These are phyloP conservation scores for Salix koriyanagi DNA, from an alignment of 345 rosid genomes.

Conservation along the genomic window DNA sequence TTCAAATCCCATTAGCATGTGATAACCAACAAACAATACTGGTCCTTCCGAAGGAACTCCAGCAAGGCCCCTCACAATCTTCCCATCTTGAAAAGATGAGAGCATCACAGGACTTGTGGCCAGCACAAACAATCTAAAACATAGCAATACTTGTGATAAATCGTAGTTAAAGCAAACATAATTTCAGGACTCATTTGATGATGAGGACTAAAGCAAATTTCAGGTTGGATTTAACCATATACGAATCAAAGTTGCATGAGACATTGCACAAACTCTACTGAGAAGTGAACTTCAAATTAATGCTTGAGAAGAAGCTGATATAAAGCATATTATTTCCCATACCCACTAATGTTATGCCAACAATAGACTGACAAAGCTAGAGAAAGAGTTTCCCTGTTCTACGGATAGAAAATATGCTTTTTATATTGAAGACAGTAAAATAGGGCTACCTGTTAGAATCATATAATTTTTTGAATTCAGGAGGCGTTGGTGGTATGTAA, in stretches of 20 bases:
- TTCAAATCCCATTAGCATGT: constrained; percentile 67
- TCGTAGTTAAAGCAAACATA: neutral
- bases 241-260: no score
- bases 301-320: neutral
- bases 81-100: constrained; percentile 64
- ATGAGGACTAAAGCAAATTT: neutral
- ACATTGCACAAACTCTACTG: no score
- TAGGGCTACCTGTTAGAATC: constrained; percentile 35
- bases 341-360: neutral
- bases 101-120: constrained; percentile 59
- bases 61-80: constrained; percentile 55
- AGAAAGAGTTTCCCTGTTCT: neutral
- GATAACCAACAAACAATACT: constrained; percentile 71
- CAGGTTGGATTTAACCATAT: neutral
- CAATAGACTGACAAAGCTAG: neutral
- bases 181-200: neutral
- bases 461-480: constrained; percentile 36
- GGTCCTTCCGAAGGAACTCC: constrained; percentile 81
- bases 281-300: neutral
- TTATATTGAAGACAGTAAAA: neutral
- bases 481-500: constrained; percentile 48
- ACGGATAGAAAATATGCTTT: neutral
- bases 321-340: no score
- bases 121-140: constrained; percentile 30
- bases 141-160: neutral